Evolutionary conservation across 2,329 filamentous ascomycete genomes (phyloP), one percentile per base, ranked within the genome.

Genomic region (Alternaria panax): DNA sequence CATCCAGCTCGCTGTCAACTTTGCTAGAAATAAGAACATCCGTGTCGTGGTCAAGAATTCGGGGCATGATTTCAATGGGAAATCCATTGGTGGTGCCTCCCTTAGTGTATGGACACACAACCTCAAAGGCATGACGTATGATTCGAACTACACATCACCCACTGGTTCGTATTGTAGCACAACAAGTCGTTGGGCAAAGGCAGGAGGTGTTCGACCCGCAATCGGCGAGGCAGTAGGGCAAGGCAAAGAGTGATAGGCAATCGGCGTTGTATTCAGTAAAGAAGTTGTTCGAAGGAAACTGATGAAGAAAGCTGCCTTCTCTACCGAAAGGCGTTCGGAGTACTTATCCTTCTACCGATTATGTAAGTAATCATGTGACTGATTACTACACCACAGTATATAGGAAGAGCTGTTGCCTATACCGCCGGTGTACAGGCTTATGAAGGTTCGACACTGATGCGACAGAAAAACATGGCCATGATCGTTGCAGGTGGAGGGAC

Each of bases 401-500:
- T 30, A 0, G 71, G 71, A n/a, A 53, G 53, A 8, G 71, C 84
- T 3, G 75, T 87, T 48, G 84, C 82, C 65, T 75, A 86, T 14
- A 83, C 81, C 2, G 80, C 84, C 4, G 85, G 85, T 34, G 80
- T 86, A 7, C 77, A 83, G 53, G 81, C 80, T 3, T 73, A 66
- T 16, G 84, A 87, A 59, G 66, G 83, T 0, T 84, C 84, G 57
- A 72, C 75, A 18, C 77, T 79, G 12, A 83, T 82, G 9, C 65
- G 80, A 8, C 63, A 73, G 5, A 62, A 79, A 20, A 82, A 81
- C 1, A 76, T 83, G 41, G 81, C 76, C 0, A 78, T 86, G 0
- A 78, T 87, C 2, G 82, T 81, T 12, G 85, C 86, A 3, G 82
- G 85, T n/a, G 85, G 85, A 67, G 36, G 54, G 43, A 82, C 80